These are phyloP conservation scores for Zymoseptoria brevis DNA, from an alignment of 2,329 filamentous ascomycete species.

Conservation along the genomic window DNA sequence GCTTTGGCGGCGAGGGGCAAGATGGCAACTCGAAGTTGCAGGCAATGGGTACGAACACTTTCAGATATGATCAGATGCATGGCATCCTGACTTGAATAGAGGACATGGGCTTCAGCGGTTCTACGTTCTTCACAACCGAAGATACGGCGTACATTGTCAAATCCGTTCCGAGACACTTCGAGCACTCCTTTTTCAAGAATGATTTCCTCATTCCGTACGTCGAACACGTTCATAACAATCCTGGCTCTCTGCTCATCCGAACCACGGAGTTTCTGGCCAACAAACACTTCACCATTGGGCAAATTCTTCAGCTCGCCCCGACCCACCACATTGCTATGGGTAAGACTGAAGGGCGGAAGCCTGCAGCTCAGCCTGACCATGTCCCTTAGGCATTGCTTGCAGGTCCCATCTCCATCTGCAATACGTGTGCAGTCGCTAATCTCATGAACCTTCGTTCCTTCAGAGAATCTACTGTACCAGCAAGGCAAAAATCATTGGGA, in stretches of 20 bases:
- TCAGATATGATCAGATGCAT: background rate
- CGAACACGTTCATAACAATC: conserved; percentile 53
- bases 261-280: conserved; percentile 63
- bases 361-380: too few relatives aligned
- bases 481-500: conserved; percentile 54
- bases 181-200: conserved; percentile 61
- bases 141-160: conserved; percentile 64
- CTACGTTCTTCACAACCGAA: conserved; percentile 63
- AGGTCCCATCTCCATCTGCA: too few relatives aligned
- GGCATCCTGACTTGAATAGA: conserved; percentile 6
- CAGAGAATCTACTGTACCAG: conserved; percentile 61
- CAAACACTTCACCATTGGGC: conserved; percentile 50
- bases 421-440: too few relatives aligned
- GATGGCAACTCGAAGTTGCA: conserved; percentile 38
- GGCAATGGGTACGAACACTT: conserved; percentile 41
- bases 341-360: too few relatives aligned
- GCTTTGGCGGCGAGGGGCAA: conserved; percentile 40
- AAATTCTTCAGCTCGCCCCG: conserved; percentile 52
- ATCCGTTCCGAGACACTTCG: conserved; percentile 60
- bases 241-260: conserved; percentile 56
- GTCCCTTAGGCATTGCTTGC: too few relatives aligned
- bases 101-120: conserved; percentile 67
- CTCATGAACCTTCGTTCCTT: too few relatives aligned
- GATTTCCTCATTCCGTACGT: conserved; percentile 59
- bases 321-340: conserved; percentile 67